A percentile compares a stretch with the other conserved stretches of the same genome.
These are phyloP conservation scores for Potentilla sterilis DNA, from an alignment of 306 rosid species.

Conservation along the genomic window DNA sequence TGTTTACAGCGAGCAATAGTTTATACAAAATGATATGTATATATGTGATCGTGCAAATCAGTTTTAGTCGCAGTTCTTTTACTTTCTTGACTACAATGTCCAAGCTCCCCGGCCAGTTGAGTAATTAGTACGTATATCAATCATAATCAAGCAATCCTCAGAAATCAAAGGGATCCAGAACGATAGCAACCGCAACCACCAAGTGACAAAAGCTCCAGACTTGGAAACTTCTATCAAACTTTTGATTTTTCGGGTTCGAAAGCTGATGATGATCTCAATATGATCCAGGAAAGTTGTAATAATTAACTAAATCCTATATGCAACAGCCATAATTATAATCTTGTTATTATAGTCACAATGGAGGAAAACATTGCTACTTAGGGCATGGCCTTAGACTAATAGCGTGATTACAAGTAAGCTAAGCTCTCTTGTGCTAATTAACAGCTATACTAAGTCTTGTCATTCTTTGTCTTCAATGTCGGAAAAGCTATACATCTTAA, in stretches of 20 bases:
- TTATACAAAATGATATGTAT: background rate
- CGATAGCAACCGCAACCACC: background rate
- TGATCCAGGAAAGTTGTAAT: conserved; percentile 4
- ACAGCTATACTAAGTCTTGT: conserved; percentile 23
- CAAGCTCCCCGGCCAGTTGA: background rate
- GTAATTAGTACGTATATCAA: background rate
- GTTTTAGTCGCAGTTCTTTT: background rate
- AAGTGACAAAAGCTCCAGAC: background rate
- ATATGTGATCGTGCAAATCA: background rate
- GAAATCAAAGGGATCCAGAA: background rate
- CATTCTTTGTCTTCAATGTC: conserved; percentile 15
- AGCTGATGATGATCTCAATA: conserved; percentile 4
- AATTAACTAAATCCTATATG: background rate
- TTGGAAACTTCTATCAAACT: background rate
- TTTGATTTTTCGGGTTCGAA: background rate
- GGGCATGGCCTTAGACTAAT: background rate
- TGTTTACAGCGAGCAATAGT: background rate
- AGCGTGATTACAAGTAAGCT: conserved; percentile 2
- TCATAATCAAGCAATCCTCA: background rate
- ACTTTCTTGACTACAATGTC: conserved; percentile 1
- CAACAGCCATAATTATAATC: background rate
- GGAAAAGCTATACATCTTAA: background rate
- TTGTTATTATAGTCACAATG: background rate
- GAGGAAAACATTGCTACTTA: background rate
- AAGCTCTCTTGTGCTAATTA: conserved; percentile 10